Conservation (phyloP, 2,329 filamentous ascomycete genomes). For the Neopestalotiopsis rosae region DNA sequence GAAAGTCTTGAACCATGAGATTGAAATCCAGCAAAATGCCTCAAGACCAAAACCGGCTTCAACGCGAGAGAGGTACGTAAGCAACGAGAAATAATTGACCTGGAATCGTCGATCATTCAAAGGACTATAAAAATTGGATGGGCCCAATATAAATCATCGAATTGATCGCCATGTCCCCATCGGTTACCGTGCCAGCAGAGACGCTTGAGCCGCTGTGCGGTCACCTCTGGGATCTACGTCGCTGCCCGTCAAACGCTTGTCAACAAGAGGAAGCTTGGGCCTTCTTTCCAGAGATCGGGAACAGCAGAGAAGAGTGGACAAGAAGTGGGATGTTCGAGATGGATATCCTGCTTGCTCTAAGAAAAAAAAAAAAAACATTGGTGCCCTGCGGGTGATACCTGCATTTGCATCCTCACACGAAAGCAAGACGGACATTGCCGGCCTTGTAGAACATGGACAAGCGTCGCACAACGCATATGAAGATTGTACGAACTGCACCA, state of each 20-base stretch:
- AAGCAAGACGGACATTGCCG: background rate
- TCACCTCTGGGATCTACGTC: constrained; percentile 5
- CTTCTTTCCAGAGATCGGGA: constrained; percentile 6
- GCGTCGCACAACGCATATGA: background rate
- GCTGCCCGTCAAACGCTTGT: background rate
- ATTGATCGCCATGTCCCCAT: background rate
- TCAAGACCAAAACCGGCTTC: background rate
- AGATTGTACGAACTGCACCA: background rate
- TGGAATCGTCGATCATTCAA: constrained; percentile 1
- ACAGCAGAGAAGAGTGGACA: background rate
- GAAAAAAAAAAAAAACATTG: background rate
- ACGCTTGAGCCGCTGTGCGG: constrained; percentile 29
- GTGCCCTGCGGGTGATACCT: background rate
- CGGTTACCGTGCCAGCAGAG: constrained; percentile 35
- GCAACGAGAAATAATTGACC: background rate
- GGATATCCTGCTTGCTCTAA: background rate
- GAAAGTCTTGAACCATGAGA: background rate
- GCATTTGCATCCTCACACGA: background rate
- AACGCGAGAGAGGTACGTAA: background rate
- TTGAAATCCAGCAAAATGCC: background rate
- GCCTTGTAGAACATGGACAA: background rate
- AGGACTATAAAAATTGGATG: background rate
- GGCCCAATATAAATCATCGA: constrained; percentile 3
- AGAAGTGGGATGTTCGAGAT: background rate
- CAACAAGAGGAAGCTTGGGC: constrained; percentile 16